Evolutionary conservation across 2,329 filamentous ascomycete genomes (phyloP).

Genomic region (Hypoxylon sp.): DNA sequence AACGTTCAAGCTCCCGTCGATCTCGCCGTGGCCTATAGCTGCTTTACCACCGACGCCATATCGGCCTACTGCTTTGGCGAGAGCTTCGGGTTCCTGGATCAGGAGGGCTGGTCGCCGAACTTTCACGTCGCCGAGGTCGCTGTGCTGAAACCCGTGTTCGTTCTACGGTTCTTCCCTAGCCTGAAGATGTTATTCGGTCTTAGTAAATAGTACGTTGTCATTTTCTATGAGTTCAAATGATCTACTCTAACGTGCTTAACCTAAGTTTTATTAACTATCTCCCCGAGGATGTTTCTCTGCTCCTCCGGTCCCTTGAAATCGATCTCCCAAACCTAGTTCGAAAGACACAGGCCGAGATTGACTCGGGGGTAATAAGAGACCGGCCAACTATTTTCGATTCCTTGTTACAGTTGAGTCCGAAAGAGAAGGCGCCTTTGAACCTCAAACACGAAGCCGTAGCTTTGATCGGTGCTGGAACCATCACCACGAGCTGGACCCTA

Average conservation of each 20-base stretch:
- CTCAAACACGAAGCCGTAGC: slow-evolving; percentile 35
- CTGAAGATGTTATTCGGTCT: slow-evolving; percentile 25
- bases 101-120: slow-evolving; percentile 50
- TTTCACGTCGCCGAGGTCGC: slow-evolving; percentile 39
- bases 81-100: slow-evolving; percentile 46
- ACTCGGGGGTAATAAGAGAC: slow-evolving; percentile 22
- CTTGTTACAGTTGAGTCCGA: slow-evolving; percentile 27
- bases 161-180: slow-evolving; percentile 42
- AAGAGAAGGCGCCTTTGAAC: slow-evolving; percentile 27
- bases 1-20: slow-evolving; percentile 43
- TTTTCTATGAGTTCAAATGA: too few relatives aligned
- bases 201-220: slow-evolving; percentile 19
- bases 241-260: too few relatives aligned
- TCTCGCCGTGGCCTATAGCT: slow-evolving; percentile 49
- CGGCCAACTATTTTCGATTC: slow-evolving; percentile 38
- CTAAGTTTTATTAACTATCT: slow-evolving; percentile 35
- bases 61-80: slow-evolving; percentile 51
- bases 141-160: slow-evolving; percentile 34
- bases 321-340: slow-evolving; percentile 27
- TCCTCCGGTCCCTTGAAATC: slow-evolving; percentile 32
- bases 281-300: slow-evolving; percentile 32
- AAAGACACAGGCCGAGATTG: slow-evolving; percentile 23
- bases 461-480: slow-evolving; percentile 46
- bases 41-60: slow-evolving; percentile 52
- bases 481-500: slow-evolving; percentile 45